A percentile compares a stretch with the other conserved stretches of the same genome.
Evolutionary conservation across 352 stramenopile species (phyloP).

Genomic region (Nothophytophthora sp.): DNA sequence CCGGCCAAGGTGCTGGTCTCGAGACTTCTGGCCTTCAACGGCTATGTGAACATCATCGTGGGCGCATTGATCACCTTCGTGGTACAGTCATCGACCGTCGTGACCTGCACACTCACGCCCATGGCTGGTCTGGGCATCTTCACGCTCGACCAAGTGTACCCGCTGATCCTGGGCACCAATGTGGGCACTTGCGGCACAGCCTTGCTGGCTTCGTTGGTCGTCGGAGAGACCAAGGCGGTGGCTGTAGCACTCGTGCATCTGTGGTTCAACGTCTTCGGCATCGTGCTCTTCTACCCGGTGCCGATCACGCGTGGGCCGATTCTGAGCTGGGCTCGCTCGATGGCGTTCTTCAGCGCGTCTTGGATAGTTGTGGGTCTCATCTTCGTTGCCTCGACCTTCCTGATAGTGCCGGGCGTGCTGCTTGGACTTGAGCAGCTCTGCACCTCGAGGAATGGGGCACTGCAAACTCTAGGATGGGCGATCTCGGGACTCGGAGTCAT

Average conservation of each 20-base stretch:
- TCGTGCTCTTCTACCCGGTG: conserved; percentile 91
- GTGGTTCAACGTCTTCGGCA: conserved; percentile 91
- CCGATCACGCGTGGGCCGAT: conserved; percentile 79
- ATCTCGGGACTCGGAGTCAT: conserved; percentile 18
- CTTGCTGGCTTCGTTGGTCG: conserved; percentile 86
- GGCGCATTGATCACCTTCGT: conserved; percentile 80
- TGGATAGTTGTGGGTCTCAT: conserved; percentile 46
- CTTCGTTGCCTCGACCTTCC: conserved; percentile 45
- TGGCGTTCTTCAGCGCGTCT: conserved; percentile 65
- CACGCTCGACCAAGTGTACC: conserved; percentile 87
- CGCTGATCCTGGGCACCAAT: conserved; percentile 92
- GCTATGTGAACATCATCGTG: conserved; percentile 85
- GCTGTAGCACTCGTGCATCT: conserved; percentile 89
- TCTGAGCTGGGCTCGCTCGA: conserved; percentile 54
- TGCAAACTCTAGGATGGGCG: conserved; percentile 26
- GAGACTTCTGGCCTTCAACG: conserved; percentile 85
- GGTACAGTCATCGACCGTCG: conserved; percentile 90
- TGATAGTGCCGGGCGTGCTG: conserved; percentile 38
- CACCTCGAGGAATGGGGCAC: conserved; percentile 15
- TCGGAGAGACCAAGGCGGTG: conserved; percentile 62
- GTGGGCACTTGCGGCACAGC: conserved; percentile 89
- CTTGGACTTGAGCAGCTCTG: conserved; percentile 54
- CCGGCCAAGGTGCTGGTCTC: conserved; percentile 81
- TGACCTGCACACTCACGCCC: conserved; percentile 85
- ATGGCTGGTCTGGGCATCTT: conserved; percentile 88